These are phyloP conservation scores for Eucalyptus virginea DNA, from an alignment of 345 rosid genomes.

Conservation along the genomic window DNA sequence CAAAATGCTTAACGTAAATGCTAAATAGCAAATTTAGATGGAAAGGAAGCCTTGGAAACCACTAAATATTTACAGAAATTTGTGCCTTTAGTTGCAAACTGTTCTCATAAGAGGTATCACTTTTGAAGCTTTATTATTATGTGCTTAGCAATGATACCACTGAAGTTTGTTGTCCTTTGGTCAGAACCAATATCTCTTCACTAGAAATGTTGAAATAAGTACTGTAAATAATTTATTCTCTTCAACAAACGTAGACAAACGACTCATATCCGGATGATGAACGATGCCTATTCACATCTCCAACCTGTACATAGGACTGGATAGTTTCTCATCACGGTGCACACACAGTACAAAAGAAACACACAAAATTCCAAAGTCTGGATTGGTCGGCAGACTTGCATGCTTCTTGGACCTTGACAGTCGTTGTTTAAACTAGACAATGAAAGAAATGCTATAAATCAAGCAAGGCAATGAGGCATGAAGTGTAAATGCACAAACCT, in stretches of 20 bases:
- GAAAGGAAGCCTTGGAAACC: not conserved
- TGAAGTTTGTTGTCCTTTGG: not conserved
- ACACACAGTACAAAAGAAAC: not conserved
- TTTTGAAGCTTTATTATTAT: not conserved
- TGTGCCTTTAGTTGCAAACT: not conserved
- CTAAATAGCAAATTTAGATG: not conserved
- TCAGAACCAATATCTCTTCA: not conserved
- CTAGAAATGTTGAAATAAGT: not conserved
- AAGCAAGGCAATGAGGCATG: not conserved
- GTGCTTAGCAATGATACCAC: not conserved
- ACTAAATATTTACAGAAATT: not conserved
- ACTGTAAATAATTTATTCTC: not conserved
- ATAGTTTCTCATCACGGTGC: not conserved
- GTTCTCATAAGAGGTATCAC: not conserved
- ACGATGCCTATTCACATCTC: not conserved
- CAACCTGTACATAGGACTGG: not conserved
- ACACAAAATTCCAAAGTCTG: not conserved
- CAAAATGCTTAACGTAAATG: not conserved
- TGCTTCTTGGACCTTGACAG: not conserved
- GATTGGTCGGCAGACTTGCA: not conserved
- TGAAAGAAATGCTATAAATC: not conserved
- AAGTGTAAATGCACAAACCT: slow-evolving; percentile 31
- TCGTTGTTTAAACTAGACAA: not conserved
- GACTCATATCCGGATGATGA: not conserved
- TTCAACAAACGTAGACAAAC: not conserved